Evolutionary conservation across 2,329 filamentous ascomycete species (phyloP).

Genomic region (Ilyonectria mors-panacis): DNA sequence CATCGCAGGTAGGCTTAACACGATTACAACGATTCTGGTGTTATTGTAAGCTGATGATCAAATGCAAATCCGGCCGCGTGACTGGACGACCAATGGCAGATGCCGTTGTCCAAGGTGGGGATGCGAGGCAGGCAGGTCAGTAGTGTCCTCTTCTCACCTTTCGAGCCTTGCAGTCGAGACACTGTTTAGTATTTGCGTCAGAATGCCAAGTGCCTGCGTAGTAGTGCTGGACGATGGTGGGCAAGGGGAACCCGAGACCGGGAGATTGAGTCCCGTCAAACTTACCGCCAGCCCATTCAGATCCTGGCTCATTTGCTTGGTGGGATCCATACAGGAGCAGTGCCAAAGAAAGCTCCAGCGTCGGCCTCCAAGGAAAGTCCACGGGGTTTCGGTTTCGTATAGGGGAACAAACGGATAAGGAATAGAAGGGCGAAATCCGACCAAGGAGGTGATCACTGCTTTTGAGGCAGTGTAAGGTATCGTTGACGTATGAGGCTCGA

Average conservation of each 20-base stretch:
- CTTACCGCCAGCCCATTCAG: background rate
- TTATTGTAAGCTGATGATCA: background rate
- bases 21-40: slow-evolving; percentile 14
- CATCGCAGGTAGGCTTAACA: slow-evolving; percentile 13
- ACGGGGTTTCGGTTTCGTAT: no score
- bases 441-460: no score
- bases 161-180: slow-evolving; percentile 11
- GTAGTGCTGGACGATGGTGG: background rate
- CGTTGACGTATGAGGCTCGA: no score
- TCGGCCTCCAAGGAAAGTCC: background rate
- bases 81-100: background rate
- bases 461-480: no score
- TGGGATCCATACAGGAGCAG: background rate
- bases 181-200: background rate
- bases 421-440: no score
- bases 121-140: background rate
- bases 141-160: background rate
- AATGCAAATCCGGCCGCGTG: no score
- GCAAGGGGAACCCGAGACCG: background rate
- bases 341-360: background rate
- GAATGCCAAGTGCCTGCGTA: background rate
- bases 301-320: no score
- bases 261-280: background rate
- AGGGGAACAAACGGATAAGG: no score
- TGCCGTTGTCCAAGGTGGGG: no score